Evolutionary conservation across 768 basidiomycete species (phyloP).

Genomic region (Auricularia auricula-judae): DNA sequence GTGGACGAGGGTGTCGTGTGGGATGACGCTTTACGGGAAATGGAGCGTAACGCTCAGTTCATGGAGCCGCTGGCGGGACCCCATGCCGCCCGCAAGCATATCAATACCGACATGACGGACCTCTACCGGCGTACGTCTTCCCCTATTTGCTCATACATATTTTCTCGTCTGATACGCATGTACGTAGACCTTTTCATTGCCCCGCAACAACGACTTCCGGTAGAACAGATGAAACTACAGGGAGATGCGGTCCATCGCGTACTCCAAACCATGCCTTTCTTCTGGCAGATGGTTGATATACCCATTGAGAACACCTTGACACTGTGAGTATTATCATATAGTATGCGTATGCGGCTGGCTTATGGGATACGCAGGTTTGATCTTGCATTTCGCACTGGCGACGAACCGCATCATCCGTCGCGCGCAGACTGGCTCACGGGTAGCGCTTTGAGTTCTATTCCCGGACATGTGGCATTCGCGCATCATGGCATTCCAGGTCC

Average conservation of each 20-base stretch:
- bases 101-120: slow-evolving; percentile 35
- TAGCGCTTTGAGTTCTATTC: slow-evolving; percentile 36
- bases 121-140: slow-evolving; percentile 44
- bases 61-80: background rate
- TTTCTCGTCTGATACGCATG: slow-evolving; percentile 1
- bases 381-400: slow-evolving; percentile 42
- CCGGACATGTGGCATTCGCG: slow-evolving; percentile 41
- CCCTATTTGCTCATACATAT: background rate
- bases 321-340: slow-evolving; percentile 26
- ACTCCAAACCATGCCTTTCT: slow-evolving; percentile 41
- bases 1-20: background rate
- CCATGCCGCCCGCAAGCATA: slow-evolving; percentile 25
- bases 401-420: slow-evolving; percentile 30
- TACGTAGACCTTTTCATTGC: slow-evolving; percentile 19
- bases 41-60: background rate
- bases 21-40: background rate
- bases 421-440: slow-evolving; percentile 51
- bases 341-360: no score
- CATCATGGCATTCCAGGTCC: slow-evolving; percentile 35
- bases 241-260: slow-evolving; percentile 33
- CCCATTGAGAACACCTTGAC: slow-evolving; percentile 48
- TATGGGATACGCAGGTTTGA: slow-evolving; percentile 39
- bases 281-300: slow-evolving; percentile 42
- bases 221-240: slow-evolving; percentile 23
- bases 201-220: slow-evolving; percentile 24